Conservation (phyloP, 2,329 filamentous ascomycete genomes). For the Trichoderma semiorbis region DNA sequence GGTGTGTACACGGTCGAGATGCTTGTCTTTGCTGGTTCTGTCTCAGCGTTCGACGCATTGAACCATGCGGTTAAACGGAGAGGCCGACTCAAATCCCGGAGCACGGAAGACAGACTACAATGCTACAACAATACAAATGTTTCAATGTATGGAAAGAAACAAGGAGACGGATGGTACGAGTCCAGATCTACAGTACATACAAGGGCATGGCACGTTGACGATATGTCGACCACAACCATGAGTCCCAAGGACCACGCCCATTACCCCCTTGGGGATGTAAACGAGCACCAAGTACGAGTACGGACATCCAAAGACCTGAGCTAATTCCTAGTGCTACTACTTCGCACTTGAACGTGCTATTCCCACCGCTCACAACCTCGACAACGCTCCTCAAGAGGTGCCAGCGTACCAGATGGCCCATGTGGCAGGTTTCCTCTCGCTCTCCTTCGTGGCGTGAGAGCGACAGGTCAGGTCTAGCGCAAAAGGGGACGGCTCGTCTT, state of each 20-base stretch:
- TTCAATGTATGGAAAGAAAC: neutral
- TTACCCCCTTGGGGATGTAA: neutral
- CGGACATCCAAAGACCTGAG: neutral
- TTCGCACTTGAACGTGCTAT: neutral
- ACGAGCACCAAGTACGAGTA: neutral
- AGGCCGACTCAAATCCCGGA: neutral
- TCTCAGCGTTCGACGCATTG: neutral
- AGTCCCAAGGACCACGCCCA: neutral
- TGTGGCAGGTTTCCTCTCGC: slow-evolving; percentile 7
- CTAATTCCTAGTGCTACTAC: neutral
- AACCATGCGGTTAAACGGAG: neutral
- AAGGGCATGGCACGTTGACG: neutral
- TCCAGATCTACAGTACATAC: neutral
- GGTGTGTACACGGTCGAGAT: neutral
- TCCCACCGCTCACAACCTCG: neutral
- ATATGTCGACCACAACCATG: neutral
- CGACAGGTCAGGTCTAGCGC: slow-evolving; percentile 7
- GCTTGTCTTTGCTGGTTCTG: neutral
- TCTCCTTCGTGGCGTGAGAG: slow-evolving; percentile 5
- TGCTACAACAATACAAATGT: neutral
- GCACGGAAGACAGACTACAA: neutral
- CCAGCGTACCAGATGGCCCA: neutral
- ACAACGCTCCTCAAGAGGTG: neutral
- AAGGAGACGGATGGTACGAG: neutral
- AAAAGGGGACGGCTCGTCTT: neutral